phyloP scores from a whole-genome alignment of 805 yeast species.

The Yarrowia phangngaensis region DNA sequence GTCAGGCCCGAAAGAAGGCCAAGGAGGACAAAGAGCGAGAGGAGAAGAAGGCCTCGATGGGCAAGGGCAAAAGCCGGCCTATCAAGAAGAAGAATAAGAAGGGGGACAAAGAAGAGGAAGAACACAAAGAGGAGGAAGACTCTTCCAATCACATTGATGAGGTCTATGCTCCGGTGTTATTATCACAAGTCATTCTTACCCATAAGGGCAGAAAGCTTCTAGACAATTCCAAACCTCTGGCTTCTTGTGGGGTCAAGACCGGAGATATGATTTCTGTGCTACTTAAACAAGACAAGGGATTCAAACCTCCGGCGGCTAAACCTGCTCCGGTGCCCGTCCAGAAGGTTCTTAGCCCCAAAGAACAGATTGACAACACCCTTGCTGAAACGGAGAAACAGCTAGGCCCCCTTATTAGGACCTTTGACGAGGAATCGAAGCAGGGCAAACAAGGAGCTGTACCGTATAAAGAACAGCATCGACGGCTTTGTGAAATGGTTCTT shows the following conservation, averaged over 20 bases:
- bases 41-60: slow-evolving; percentile 6
- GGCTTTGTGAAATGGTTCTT: slow-evolving; percentile 38
- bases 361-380: slow-evolving; percentile 35
- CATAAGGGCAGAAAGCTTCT: slow-evolving; percentile 34
- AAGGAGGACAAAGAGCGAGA: slow-evolving; percentile 10
- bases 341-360: slow-evolving; percentile 30
- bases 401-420: slow-evolving; percentile 31
- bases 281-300: slow-evolving; percentile 5
- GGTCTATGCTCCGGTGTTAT: slow-evolving; percentile 5
- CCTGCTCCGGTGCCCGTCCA: slow-evolving; percentile 21
- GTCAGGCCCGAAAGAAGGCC: slow-evolving; percentile 28
- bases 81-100: slow-evolving; percentile 5
- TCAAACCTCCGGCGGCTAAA: slow-evolving; percentile 23
- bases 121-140: background rate
- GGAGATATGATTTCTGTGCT: slow-evolving; percentile 44
- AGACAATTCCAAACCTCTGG: slow-evolving; percentile 49
- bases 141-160: slow-evolving; percentile 11
- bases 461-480: slow-evolving; percentile 37
- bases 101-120: background rate
- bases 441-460: slow-evolving; percentile 31
- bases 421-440: slow-evolving; percentile 29
- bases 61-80: slow-evolving; percentile 13
- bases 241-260: slow-evolving; percentile 52
- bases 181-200: slow-evolving; percentile 27
- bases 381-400: slow-evolving; percentile 34